Percentiles rank a stretch among this genome's conserved stretches.
Evolutionary conservation across 2,329 filamentous ascomycete genomes (phyloP).

Genomic region (Trichoderma hamatum): DNA sequence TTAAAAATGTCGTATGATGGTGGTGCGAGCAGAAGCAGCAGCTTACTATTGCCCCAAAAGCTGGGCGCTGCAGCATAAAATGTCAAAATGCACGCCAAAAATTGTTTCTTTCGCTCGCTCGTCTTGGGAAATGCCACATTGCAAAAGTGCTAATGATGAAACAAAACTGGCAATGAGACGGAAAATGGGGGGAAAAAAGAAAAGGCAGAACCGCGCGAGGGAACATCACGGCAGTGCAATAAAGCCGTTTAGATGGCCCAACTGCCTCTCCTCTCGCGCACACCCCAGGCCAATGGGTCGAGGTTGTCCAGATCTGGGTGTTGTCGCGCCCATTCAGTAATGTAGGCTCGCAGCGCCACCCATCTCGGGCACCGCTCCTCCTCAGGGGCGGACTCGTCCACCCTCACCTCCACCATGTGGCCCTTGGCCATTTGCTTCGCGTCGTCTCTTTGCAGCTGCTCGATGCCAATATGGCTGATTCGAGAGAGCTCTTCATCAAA

Average conservation of each 20-base stretch:
- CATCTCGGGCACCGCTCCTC: conserved; percentile 69
- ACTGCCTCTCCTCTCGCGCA: conserved; percentile 67
- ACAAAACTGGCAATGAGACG: background rate
- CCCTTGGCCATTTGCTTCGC: conserved; percentile 64
- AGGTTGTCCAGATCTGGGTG: conserved; percentile 72
- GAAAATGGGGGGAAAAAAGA: background rate
- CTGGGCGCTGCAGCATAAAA: background rate
- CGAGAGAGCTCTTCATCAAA: conserved; percentile 86
- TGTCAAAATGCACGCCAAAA: background rate
- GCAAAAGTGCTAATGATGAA: background rate
- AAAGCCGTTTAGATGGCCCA: conserved; percentile 64
- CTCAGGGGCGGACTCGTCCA: conserved; percentile 45
- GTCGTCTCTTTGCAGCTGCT: conserved; percentile 74
- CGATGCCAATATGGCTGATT: conserved; percentile 71
- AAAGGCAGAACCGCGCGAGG: background rate
- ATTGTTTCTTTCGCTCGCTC: background rate
- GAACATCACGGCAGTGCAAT: background rate
- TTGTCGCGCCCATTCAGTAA: conserved; percentile 86
- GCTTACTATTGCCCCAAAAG: background rate
- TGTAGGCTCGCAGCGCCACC: conserved; percentile 81
- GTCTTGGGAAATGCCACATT: background rate
- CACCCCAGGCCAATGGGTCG: conserved; percentile 67
- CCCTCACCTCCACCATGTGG: conserved; percentile 66
- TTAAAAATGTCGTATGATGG: conserved; percentile 24
- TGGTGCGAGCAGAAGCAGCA: background rate